Evolutionary conservation across 257 asterid species (phyloP).

Genomic region (Solanum appendiculatum): DNA sequence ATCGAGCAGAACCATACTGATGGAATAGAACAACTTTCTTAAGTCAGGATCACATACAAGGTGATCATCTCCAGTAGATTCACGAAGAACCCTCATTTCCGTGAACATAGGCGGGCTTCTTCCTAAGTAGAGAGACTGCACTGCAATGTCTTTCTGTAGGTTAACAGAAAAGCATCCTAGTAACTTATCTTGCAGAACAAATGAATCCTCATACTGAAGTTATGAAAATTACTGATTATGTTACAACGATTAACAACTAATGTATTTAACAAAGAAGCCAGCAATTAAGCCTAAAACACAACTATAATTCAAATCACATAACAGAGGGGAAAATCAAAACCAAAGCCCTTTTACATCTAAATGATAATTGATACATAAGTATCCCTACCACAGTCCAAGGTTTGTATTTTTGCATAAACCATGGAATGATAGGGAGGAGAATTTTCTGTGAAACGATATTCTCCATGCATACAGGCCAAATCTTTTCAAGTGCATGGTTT

Average conservation of each 20-base stretch:
- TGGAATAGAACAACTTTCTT: not conserved
- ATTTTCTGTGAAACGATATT: slow-evolving; percentile 87
- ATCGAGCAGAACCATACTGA: not conserved
- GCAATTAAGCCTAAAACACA: not conserved
- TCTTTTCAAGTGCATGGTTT: slow-evolving; percentile 77
- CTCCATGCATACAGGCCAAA: slow-evolving; percentile 91
- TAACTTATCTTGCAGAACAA: not conserved
- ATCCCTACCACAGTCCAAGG: slow-evolving; percentile 92
- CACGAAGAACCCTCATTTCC: slow-evolving; percentile 85
- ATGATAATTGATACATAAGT: not conserved
- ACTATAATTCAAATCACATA: not conserved
- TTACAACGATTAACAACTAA: not conserved
- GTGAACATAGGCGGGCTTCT: slow-evolving; percentile 87
- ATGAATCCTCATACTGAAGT: not conserved
- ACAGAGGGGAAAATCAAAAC: not conserved
- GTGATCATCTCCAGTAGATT: slow-evolving; percentile 69
- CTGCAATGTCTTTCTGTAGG: slow-evolving; percentile 56
- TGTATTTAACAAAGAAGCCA: not conserved
- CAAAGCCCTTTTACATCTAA: slow-evolving; percentile 4
- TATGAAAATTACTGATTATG: not conserved
- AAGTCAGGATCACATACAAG: slow-evolving; percentile 45
- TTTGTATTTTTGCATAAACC: slow-evolving; percentile 91
- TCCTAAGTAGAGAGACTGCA: slow-evolving; percentile 81
- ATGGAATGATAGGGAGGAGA: slow-evolving; percentile 84
- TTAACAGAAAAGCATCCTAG: not conserved